These are phyloP conservation scores for Solanum hybrid DNA, from an alignment of 305 asterid species.

Conservation along the genomic window DNA sequence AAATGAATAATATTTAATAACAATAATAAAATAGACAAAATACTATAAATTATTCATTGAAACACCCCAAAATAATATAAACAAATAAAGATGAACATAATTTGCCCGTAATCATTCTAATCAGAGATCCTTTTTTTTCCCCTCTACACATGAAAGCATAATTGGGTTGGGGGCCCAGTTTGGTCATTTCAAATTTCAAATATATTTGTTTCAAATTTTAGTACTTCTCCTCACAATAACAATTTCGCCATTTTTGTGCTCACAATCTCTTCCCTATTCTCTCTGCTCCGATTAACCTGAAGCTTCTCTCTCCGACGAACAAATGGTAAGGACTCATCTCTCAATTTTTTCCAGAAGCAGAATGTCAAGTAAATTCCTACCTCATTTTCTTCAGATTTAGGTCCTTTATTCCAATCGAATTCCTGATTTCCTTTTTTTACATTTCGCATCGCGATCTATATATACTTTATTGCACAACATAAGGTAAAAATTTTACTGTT, in stretches of 20 bases:
- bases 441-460: background rate
- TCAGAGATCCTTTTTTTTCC: accelerated
- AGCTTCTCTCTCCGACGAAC: background rate
- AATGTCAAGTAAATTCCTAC: background rate
- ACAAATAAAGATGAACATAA: too few relatives aligned
- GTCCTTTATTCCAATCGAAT: background rate
- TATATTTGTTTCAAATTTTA: background rate
- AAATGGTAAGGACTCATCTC: background rate
- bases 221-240: background rate
- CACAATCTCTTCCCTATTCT: background rate
- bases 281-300: background rate
- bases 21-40: too few relatives aligned
- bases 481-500: background rate
- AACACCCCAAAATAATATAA: too few relatives aligned
- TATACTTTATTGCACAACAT: background rate
- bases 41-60: too few relatives aligned
- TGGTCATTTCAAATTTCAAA: background rate
- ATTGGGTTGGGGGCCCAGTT: background rate
- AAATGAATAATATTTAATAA: too few relatives aligned
- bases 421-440: background rate
- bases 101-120: background rate
- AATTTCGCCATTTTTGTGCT: background rate
- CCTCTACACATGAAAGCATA: background rate
- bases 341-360: background rate
- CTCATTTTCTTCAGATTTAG: background rate